These are phyloP conservation scores for Claviceps fusiformis DNA, from an alignment of 2,329 filamentous ascomycete genomes.

Conservation along the genomic window DNA sequence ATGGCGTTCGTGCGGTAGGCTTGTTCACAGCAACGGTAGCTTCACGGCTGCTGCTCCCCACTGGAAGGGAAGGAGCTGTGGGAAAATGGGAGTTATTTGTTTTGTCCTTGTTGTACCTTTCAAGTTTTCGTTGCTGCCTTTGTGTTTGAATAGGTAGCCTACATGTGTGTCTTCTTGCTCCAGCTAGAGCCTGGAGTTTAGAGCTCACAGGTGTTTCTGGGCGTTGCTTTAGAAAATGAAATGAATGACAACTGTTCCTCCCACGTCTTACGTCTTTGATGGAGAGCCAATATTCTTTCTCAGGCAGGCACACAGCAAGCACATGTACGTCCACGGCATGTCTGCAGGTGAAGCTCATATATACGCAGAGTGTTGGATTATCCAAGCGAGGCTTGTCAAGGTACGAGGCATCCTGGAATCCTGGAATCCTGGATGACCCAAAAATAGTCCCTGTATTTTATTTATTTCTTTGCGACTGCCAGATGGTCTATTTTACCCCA, in stretches of 20 bases:
- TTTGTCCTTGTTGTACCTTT: background rate
- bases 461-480: too few species aligned
- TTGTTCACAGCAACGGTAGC: background rate
- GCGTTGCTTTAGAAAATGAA: background rate
- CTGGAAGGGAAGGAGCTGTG: background rate
- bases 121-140: background rate
- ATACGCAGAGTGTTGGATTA: too few species aligned
- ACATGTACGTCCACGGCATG: too few species aligned
- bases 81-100: background rate
- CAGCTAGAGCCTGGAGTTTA: background rate
- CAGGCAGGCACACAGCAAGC: too few species aligned
- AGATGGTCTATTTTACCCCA: background rate
- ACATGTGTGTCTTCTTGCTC: constrained; percentile 1
- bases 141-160: constrained; percentile 3
- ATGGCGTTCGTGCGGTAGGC: background rate
- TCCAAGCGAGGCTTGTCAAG: too few species aligned
- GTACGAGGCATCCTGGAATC: too few species aligned
- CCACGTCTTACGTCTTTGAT: background rate
- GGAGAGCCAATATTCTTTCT: too few species aligned
- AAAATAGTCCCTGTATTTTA: too few species aligned
- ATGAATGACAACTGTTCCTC: background rate
- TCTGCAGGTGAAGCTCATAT: too few species aligned
- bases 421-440: too few species aligned
- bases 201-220: constrained; percentile 4
- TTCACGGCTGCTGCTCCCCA: background rate